Evolutionary conservation across 192 early-diverging fungal genomes (phyloP).

Genomic region (Jimgerdemannia lactiflua): DNA sequence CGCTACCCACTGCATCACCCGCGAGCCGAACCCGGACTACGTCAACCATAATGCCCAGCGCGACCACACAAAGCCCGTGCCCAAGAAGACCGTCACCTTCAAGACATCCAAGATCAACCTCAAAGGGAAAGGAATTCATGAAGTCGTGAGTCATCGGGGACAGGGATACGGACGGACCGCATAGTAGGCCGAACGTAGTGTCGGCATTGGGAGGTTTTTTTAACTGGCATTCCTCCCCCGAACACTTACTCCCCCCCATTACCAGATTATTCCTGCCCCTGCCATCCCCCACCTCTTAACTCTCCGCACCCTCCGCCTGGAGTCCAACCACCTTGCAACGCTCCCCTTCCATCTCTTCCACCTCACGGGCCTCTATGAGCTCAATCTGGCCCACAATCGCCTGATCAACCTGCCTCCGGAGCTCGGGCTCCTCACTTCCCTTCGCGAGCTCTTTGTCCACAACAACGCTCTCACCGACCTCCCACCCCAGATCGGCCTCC

Average conservation of each 20-base stretch:
- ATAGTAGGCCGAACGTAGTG: too few relatives aligned
- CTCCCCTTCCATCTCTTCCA: slow-evolving; percentile 28
- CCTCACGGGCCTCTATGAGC: slow-evolving; percentile 20
- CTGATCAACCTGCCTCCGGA: slow-evolving; percentile 23
- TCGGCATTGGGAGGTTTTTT: too few relatives aligned
- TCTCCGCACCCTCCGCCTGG: slow-evolving; percentile 21
- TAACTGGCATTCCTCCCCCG: too few relatives aligned
- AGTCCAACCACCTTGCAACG: slow-evolving; percentile 25
- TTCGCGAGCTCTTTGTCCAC: slow-evolving; percentile 29
- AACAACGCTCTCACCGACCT: slow-evolving; percentile 24
- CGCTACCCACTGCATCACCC: background rate
- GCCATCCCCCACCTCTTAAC: slow-evolving; percentile 27
- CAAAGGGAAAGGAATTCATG: background rate
- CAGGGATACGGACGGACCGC: too few relatives aligned
- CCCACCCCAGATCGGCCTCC: slow-evolving; percentile 23
- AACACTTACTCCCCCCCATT: too few relatives aligned
- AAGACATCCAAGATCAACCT: background rate
- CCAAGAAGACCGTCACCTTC: background rate
- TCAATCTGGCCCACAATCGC: slow-evolving; percentile 30
- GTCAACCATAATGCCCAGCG: background rate
- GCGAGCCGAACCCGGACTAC: background rate
- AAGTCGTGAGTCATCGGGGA: background rate
- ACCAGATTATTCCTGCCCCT: slow-evolving; percentile 29
- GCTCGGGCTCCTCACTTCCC: slow-evolving; percentile 15
- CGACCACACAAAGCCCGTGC: background rate